Conservation (phyloP, 768 basidiomycete genomes). For the Hypholoma sublateritium region DNA sequence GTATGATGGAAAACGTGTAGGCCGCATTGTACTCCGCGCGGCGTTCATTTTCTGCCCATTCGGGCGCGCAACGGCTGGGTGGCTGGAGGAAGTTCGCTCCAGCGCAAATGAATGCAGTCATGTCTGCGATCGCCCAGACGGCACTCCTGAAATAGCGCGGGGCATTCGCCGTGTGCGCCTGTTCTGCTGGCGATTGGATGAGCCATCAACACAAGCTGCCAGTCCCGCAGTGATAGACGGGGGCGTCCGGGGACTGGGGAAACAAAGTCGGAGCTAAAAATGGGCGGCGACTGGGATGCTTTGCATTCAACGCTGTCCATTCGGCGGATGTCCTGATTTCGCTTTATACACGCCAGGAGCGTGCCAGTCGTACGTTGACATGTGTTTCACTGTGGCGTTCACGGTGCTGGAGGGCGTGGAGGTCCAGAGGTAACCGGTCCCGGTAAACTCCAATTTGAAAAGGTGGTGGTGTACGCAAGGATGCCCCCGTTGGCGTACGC, state of each 20-base stretch:
- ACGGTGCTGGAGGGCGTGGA: no score
- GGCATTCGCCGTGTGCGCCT: neutral
- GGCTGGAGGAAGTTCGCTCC: neutral
- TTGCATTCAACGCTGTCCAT: neutral
- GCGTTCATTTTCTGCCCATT: neutral
- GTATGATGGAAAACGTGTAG: slow-evolving; percentile 16
- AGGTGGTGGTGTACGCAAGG: no score
- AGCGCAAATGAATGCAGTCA: slow-evolving; percentile 1
- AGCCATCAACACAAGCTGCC: slow-evolving; percentile 4
- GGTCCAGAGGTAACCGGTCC: no score
- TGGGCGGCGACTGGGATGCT: neutral
- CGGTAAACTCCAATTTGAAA: no score
- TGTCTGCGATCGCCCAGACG: neutral
- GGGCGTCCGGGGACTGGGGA: neutral
- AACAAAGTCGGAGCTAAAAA: neutral
- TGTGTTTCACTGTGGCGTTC: no score
- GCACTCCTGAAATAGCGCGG: neutral
- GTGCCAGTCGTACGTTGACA: neutral
- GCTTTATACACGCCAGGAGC: neutral
- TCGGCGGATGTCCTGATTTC: neutral
- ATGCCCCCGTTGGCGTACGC: no score
- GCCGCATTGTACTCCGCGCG: slow-evolving; percentile 6
- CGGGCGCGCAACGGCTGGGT: neutral
- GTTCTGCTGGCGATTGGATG: no score
- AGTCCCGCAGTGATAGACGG: neutral